These are phyloP conservation scores for Botrytis hyacinthi DNA, from an alignment of 2,329 filamentous ascomycete genomes.

Conservation along the genomic window DNA sequence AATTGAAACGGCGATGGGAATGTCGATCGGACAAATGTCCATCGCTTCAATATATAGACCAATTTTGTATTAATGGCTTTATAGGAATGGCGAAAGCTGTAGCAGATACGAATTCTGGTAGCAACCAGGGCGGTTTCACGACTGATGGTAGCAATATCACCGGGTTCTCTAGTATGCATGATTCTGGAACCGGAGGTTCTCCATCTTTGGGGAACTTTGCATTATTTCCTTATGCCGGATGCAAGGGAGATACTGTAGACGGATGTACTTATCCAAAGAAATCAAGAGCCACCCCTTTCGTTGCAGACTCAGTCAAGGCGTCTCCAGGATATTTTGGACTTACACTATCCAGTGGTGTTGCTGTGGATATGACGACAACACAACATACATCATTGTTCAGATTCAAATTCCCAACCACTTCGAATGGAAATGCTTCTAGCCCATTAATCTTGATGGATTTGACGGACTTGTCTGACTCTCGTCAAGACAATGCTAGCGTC, in stretches of 20 bases:
- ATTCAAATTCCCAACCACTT: slow-evolving; percentile 55
- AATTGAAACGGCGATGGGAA: background rate
- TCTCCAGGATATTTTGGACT: slow-evolving; percentile 65
- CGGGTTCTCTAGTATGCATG: slow-evolving; percentile 42
- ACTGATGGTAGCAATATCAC: slow-evolving; percentile 43
- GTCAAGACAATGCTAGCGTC: slow-evolving; percentile 55
- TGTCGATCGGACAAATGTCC: background rate
- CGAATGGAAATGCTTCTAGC: slow-evolving; percentile 39
- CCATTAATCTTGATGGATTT: slow-evolving; percentile 66
- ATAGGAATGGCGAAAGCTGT: slow-evolving; percentile 50
- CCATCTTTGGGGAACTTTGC: slow-evolving; percentile 73
- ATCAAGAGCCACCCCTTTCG: slow-evolving; percentile 41
- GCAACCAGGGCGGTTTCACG: slow-evolving; percentile 56
- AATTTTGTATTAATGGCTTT: slow-evolving; percentile 29
- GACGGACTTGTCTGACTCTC: slow-evolving; percentile 60
- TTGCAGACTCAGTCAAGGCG: slow-evolving; percentile 52
- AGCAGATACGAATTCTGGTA: slow-evolving; percentile 51
- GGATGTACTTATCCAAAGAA: slow-evolving; percentile 58
- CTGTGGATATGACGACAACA: slow-evolving; percentile 65
- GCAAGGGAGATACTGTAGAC: slow-evolving; percentile 59
- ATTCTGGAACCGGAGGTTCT: slow-evolving; percentile 47
- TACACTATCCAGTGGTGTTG: slow-evolving; percentile 53
- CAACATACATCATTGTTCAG: slow-evolving; percentile 64
- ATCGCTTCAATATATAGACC: background rate
- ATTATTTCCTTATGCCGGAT: slow-evolving; percentile 64